Evolutionary conservation across 148 eudicot genomes (phyloP).

Genomic region (Nyssa sinensis): DNA sequence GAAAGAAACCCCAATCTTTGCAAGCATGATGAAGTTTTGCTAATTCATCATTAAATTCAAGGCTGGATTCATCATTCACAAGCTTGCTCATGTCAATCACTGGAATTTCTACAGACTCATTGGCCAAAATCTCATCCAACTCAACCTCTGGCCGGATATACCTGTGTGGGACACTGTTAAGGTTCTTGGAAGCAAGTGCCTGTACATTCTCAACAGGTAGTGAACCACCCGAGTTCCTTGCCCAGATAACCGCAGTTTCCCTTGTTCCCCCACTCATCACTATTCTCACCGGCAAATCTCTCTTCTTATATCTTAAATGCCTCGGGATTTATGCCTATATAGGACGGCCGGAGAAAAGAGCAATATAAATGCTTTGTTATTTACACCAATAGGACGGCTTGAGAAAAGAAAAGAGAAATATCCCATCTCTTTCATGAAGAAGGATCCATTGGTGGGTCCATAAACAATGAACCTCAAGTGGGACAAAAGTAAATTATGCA

Average conservation of each 20-base stretch:
- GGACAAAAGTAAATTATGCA: too few species aligned
- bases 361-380: too few species aligned
- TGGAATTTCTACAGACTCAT: slow-evolving; percentile 29
- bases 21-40: slow-evolving; percentile 30
- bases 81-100: slow-evolving; percentile 30
- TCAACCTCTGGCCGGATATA: slow-evolving; percentile 31
- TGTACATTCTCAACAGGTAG: slow-evolving; percentile 35
- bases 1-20: slow-evolving; percentile 38
- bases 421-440: too few species aligned
- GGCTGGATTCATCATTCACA: background rate
- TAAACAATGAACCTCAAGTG: too few species aligned
- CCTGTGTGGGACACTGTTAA: slow-evolving; percentile 19
- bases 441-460: too few species aligned
- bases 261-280: background rate
- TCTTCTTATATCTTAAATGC: too few species aligned
- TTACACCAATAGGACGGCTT: too few species aligned
- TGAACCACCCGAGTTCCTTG: slow-evolving; percentile 21
- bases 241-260: background rate
- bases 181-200: slow-evolving; percentile 24
- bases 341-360: too few species aligned
- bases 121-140: slow-evolving; percentile 12
- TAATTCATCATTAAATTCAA: slow-evolving; percentile 12
- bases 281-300: too few species aligned
- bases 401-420: too few species aligned
- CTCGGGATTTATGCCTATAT: too few species aligned